phyloP scores from a whole-genome alignment of 2,329 filamentous ascomycete genomes.

The Arthrobotrys entomopaga region DNA sequence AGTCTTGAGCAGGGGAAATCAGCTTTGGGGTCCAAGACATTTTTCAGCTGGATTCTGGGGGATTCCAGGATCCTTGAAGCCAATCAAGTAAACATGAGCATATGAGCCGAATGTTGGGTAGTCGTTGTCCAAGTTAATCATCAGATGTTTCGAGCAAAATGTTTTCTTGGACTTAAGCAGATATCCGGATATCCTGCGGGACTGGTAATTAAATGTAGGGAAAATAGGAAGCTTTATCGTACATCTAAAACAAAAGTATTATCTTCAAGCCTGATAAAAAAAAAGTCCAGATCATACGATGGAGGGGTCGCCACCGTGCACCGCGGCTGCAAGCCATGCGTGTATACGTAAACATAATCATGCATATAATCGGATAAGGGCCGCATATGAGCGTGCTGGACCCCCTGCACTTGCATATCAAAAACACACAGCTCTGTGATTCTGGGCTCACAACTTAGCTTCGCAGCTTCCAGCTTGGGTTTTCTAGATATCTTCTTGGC shows the following conservation, averaged over 20 bases:
- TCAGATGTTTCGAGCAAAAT: constrained; percentile 24
- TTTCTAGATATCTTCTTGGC: constrained; percentile 2
- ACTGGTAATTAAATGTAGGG: constrained; percentile 21
- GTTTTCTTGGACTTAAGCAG: constrained; percentile 23
- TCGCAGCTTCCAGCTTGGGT: constrained; percentile 45
- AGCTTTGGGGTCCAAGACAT: neutral
- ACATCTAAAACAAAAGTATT: constrained; percentile 27
- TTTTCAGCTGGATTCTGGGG: constrained; percentile 29
- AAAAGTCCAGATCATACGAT: constrained; percentile 34
- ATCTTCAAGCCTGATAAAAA: constrained; percentile 8
- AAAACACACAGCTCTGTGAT: no score
- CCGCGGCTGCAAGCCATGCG: constrained; percentile 25
- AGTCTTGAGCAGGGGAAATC: no score
- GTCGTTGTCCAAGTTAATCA: constrained; percentile 8
- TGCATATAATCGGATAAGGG: constrained; percentile 38
- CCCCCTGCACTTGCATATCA: constrained; percentile 7
- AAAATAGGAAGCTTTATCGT: constrained; percentile 16
- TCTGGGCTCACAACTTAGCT: constrained; percentile 9
- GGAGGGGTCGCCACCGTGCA: constrained; percentile 23
- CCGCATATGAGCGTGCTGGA: constrained; percentile 14
- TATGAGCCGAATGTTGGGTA: no score
- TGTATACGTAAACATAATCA: constrained; percentile 2
- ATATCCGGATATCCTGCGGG: constrained; percentile 22
- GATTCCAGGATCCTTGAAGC: no score
- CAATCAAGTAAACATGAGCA: no score